Evolutionary conservation across 2,329 filamentous ascomycete species (phyloP), one percentile per base, ranked within the genome.

Genomic region (Cladophialophora psammophila): DNA sequence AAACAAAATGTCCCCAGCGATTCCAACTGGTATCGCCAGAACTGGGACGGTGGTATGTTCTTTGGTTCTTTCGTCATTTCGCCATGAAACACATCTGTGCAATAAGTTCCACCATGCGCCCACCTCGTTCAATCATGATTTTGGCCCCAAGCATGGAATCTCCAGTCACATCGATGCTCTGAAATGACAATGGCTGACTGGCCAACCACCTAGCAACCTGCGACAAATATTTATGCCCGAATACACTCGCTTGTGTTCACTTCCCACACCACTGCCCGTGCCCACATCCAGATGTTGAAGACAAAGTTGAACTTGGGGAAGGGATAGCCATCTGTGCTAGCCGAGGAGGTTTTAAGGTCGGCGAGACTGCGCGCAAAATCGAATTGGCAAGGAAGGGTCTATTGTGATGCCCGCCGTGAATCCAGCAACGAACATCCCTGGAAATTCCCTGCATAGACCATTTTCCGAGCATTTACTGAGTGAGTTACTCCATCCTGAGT

Each of bases 221-320:
- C 84, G 88, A 92, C 75, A 94, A 94, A 73, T 99, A 97, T 78
- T 89, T 99, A 63, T 99, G 95, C 77, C 94, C 95, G 1, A 92
- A 93, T 71, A 98, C 95, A 0, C 87, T 99, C 67, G 91, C 94
- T 40, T 99, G 95, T 82, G 95, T 99, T 6, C 90, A 96, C 78
- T 95, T 96, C 81, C 94, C 95, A 1, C 94, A 98, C 78, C 95
- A 99, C 80, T 99, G 95, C 80, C 95, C 95, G 34, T 99, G 95
- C 81, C 85, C 93, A 1, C 96, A 91, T 82, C 89, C 91, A 1
- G 80, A 83, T 8, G 83, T 91, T 69, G 89, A 94, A 76, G 91
- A 94, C 72, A 95, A 95, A 76, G 87, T 93, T 70, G 92, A 84
- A 67, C 69, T 84, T n/a, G 80, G 78, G 10, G 82, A 83, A 60